phyloP scores from a whole-genome alignment of 352 stramenopile genomes.

The Globisporangium alternatum region DNA sequence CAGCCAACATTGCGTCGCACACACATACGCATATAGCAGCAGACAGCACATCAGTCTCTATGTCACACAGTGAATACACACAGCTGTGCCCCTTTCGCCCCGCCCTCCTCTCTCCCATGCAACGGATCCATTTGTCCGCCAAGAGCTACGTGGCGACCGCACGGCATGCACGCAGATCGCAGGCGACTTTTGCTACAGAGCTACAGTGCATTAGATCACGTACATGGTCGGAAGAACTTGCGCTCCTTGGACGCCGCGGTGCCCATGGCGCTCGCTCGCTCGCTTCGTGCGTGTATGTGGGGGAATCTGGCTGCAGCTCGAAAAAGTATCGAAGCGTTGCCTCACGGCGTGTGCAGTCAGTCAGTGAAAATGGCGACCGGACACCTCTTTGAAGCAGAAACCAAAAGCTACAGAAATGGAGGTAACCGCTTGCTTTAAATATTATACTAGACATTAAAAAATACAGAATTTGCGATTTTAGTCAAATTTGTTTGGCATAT shows the following conservation, averaged over 20 bases:
- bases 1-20: background rate
- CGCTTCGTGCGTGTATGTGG: background rate
- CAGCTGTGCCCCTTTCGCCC: background rate
- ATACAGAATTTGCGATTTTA: background rate
- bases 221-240: constrained; percentile 53
- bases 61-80: background rate
- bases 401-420: background rate
- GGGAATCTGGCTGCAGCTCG: background rate
- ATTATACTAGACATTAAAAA: background rate
- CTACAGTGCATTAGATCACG: constrained; percentile 14
- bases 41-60: background rate
- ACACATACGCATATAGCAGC: background rate
- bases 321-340: constrained; percentile 13
- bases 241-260: constrained; percentile 41
- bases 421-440: no score
- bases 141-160: background rate
- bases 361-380: constrained; percentile 5
- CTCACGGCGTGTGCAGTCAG: background rate
- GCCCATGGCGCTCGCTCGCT: constrained; percentile 29
- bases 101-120: background rate
- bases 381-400: constrained; percentile 6
- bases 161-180: background rate
- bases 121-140: background rate
- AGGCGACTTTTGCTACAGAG: background rate
- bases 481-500: background rate